Evolutionary conservation across 2,329 filamentous ascomycete genomes (phyloP), one percentile per base, ranked within the genome.

Genomic region (Achaetomium macrosporum): DNA sequence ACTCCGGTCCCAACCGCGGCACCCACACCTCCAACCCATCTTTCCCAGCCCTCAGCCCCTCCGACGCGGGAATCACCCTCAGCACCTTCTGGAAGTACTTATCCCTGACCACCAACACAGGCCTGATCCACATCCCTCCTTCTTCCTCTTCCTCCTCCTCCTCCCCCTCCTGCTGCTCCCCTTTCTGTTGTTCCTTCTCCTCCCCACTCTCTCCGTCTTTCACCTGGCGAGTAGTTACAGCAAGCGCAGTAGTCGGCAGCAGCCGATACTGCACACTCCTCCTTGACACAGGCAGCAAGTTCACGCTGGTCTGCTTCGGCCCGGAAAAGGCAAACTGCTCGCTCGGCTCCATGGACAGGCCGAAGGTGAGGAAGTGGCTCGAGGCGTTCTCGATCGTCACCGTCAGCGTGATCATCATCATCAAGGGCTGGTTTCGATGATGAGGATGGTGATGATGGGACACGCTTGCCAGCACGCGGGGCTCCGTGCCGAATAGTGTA

Each of bases 291-390:
- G 93, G 93, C 42, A 96, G 78, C 40, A 97, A 73, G 64, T 93
- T 89, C 48, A 96, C 62, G 1, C 85, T 86, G 12, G 83, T 84
- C 59, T 87, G 78, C 72, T 97, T 97, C 2, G 88, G 76, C 0
- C 93, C 93, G 8, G 88, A 90, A 69, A 99, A 97, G 0, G 90
- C 92, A 69, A 97, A 97, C 49, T 90, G 82, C 59, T 95, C 90
- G 66, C 83, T 92, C 2, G 90, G 87, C 61, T 99, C 92, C 90
- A 99, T 95, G 25, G 78, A 83, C 45, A 97, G 70, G 30, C 88
- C 90, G 70, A 99, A 99, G 0, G 91, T 96, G 46, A 99, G 79
- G 70, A 96, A 95, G 68, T 99, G 93, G 67, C 84, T 87, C 0
- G 92, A 96, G 0, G 91, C 88, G 66, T 99, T 99, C 71, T 99